Base-by-base conservation (phyloP, 306 rosid genomes). In the Quercus robur region DNA sequence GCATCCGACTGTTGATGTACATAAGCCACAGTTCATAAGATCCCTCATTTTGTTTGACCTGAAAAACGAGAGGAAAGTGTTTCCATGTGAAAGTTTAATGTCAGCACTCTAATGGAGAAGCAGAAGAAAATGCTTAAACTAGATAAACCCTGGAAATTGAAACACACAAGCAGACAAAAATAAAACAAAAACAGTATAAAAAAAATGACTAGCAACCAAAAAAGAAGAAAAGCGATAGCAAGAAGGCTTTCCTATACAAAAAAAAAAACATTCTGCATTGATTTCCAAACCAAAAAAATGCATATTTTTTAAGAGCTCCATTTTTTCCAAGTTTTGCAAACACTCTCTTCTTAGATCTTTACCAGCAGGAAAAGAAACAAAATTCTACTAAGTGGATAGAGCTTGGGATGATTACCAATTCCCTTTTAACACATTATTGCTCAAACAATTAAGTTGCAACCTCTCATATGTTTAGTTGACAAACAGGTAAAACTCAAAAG, bases 11-110 rank as follows among this genome's bases (percentile, higher is more conserved):
- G 82, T 95, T 90, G 83, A 95, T 89, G 87, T 85, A 95, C 94
- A 95, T 85, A 21, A 95, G 94, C 99, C 99, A 95, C 55, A 95
- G 91, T 80, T 87, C 90, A 83, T 90, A 95, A 74, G 96, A 91
- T 83, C 67, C 89, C 77, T 85, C 89, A 81, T 88, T 90, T 85
- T 80, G 87, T 75, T 89, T 87, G 81, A 95, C 96, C 99, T 95
- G 93, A 84, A 75, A 84, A 88, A 78, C 74, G 86, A 78, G 44
- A 76, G 77, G 68, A 63, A 78, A 78, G 88, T 73, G 72, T 92
- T 88, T 85, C 89, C 90, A 82, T 21, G 49, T 68, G 80, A 84
- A 84, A 78, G 76, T 78, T 85, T 67, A 82, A 79, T 74, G 74
- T 64, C 80, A 75, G 38, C 75, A 78, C 73, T 78, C 82, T 41